Conservation (phyloP, 257 asterid genomes). For the Capsicum pubescens region DNA sequence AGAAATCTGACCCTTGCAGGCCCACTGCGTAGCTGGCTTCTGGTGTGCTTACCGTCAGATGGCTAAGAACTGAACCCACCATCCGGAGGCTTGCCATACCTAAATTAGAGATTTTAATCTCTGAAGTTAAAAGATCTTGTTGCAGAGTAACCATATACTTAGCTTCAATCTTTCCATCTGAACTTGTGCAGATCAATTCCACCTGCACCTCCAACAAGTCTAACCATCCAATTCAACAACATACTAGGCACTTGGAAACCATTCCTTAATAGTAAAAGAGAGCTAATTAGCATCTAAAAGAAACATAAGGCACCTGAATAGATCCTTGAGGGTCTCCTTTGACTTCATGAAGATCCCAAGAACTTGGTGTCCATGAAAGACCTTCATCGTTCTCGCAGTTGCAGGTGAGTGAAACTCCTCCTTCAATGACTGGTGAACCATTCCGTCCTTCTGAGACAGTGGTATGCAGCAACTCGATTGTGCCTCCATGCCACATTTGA, state of each 20-base stretch:
- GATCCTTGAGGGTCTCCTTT: slow-evolving; percentile 59
- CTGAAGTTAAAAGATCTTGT: slow-evolving; percentile 55
- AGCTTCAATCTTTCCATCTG: slow-evolving; percentile 40
- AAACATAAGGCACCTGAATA: slow-evolving; percentile 49
- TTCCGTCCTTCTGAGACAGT: slow-evolving; percentile 47
- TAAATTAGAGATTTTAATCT: slow-evolving; percentile 52
- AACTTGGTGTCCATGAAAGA: slow-evolving; percentile 52
- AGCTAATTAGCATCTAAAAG: background rate
- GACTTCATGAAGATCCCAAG: slow-evolving; percentile 58
- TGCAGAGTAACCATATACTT: slow-evolving; percentile 57
- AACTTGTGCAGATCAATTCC: slow-evolving; percentile 50
- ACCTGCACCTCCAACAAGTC: slow-evolving; percentile 47
- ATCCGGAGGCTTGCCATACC: slow-evolving; percentile 44
- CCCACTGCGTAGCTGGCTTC: slow-evolving; percentile 78
- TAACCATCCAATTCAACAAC: background rate
- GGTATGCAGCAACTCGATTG: slow-evolving; percentile 71
- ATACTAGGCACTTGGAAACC: background rate
- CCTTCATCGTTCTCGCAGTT: slow-evolving; percentile 41
- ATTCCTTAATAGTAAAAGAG: background rate
- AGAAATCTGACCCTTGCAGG: slow-evolving; percentile 68
- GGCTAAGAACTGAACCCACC: slow-evolving; percentile 65
- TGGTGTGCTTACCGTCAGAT: slow-evolving; percentile 76
- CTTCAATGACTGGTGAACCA: slow-evolving; percentile 52
- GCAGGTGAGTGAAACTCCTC: slow-evolving; percentile 69
- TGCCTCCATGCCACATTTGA: slow-evolving; percentile 83